Percentiles rank a stretch among this genome's conserved stretches.
phyloP scores from a whole-genome alignment of 1,284 basidiomycete species.

The Bondarzewia mesenterica region DNA sequence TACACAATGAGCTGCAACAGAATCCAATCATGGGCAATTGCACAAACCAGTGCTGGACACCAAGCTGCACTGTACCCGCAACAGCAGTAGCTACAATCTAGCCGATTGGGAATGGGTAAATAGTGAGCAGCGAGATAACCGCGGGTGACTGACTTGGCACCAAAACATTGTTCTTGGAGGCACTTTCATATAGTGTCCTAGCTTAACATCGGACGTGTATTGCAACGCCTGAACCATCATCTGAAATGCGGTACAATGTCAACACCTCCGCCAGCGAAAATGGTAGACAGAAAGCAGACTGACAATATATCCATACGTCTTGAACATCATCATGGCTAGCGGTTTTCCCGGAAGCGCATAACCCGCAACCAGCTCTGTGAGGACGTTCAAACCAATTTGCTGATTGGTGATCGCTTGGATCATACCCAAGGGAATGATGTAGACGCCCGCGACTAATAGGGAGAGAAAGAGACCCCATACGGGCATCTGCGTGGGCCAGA shows the following conservation, averaged over 20 bases:
- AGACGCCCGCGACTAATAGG: constrained; percentile 31
- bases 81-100: constrained; percentile 59
- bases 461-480: constrained; percentile 48
- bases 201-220: constrained; percentile 63
- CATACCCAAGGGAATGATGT: constrained; percentile 43
- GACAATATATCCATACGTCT: constrained; percentile 38
- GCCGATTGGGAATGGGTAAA: constrained; percentile 14
- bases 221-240: constrained; percentile 15
- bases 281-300: constrained; percentile 5
- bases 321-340: constrained; percentile 39
- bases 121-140: constrained; percentile 14
- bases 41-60: constrained; percentile 49
- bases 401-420: constrained; percentile 47
- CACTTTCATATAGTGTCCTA: constrained; percentile 71
- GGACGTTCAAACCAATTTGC: constrained; percentile 39
- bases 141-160: constrained; percentile 25
- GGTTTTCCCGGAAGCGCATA: constrained; percentile 40
- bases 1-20: background rate
- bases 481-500: constrained; percentile 59
- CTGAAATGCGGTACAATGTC: background rate
- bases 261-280: background rate
- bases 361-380: constrained; percentile 41
- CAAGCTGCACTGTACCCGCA: constrained; percentile 54
- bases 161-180: constrained; percentile 49
- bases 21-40: background rate